Conservation (phyloP, 2,329 filamentous ascomycete genomes). For the Cercospora zeina region DNA sequence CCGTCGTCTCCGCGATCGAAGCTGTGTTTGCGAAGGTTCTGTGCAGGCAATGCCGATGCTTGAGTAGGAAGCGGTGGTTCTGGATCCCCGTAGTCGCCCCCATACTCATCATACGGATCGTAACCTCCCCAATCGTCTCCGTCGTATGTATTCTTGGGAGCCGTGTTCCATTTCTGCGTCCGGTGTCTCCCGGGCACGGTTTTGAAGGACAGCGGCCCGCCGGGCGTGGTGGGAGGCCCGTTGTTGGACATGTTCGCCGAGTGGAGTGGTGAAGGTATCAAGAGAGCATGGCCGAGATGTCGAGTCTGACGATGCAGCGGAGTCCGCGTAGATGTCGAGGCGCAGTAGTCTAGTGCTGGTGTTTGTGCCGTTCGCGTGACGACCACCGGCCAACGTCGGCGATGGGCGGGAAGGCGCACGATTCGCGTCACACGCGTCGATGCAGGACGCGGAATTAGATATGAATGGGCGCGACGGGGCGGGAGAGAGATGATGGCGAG, state of each 20-base stretch:
- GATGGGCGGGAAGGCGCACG: background rate
- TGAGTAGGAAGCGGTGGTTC: conserved; percentile 39
- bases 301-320: conserved; percentile 5
- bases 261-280: background rate
- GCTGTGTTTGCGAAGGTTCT: conserved; percentile 44
- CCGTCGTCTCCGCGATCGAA: conserved; percentile 58
- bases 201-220: conserved; percentile 61
- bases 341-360: conserved; percentile 16
- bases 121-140: conserved; percentile 87
- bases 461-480: background rate
- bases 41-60: conserved; percentile 18
- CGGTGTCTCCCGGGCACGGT: conserved; percentile 85
- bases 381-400: background rate
- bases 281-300: conserved; percentile 6
- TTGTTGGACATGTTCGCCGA: conserved; percentile 27
- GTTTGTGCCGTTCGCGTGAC: background rate
- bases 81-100: conserved; percentile 50
- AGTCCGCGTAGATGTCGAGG: conserved; percentile 10
- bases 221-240: conserved; percentile 20
- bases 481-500: background rate
- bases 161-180: conserved; percentile 93
- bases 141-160: conserved; percentile 81
- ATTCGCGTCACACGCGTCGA: background rate
- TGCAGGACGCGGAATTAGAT: background rate
- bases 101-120: conserved; percentile 58